Percentiles rank a stretch among this genome's conserved stretches.
phyloP scores from a whole-genome alignment of 2,329 filamentous ascomycete genomes.

The Penicillium thymicola region DNA sequence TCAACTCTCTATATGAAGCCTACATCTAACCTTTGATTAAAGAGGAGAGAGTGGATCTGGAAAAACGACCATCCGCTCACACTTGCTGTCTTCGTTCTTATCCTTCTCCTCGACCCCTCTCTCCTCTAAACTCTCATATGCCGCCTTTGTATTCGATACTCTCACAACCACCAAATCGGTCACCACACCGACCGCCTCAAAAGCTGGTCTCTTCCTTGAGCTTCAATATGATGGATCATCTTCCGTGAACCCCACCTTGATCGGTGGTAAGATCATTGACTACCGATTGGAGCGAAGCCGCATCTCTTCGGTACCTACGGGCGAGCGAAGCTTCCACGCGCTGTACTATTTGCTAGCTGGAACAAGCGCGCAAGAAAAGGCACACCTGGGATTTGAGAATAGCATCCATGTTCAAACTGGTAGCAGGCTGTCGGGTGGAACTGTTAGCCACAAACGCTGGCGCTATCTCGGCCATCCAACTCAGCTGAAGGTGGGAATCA shows the following conservation, averaged over 20 bases:
- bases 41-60: conserved; percentile 95
- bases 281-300: conserved; percentile 89
- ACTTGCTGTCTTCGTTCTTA: conserved; percentile 79
- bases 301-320: conserved; percentile 86
- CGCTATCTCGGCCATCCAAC: conserved; percentile 94
- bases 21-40: conserved; percentile 29
- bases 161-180: conserved; percentile 96
- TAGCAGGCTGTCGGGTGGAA: conserved; percentile 54
- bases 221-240: conserved; percentile 92
- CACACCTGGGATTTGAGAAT: conserved; percentile 69
- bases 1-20: background rate
- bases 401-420: conserved; percentile 38
- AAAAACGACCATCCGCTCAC: conserved; percentile 90
- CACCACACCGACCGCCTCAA: conserved; percentile 92
- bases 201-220: conserved; percentile 92
- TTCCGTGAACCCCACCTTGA: conserved; percentile 76
- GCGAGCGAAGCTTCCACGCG: conserved; percentile 93
- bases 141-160: conserved; percentile 92
- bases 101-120: conserved; percentile 89
- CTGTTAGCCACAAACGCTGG: conserved; percentile 74
- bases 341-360: conserved; percentile 93
- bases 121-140: conserved; percentile 87
- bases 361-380: conserved; percentile 84
- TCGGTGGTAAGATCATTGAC: conserved; percentile 91
- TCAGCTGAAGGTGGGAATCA: conserved; percentile 94